Evolutionary conservation across 306 rosid species (phyloP).

Genomic region (Hippophae tibetana): DNA sequence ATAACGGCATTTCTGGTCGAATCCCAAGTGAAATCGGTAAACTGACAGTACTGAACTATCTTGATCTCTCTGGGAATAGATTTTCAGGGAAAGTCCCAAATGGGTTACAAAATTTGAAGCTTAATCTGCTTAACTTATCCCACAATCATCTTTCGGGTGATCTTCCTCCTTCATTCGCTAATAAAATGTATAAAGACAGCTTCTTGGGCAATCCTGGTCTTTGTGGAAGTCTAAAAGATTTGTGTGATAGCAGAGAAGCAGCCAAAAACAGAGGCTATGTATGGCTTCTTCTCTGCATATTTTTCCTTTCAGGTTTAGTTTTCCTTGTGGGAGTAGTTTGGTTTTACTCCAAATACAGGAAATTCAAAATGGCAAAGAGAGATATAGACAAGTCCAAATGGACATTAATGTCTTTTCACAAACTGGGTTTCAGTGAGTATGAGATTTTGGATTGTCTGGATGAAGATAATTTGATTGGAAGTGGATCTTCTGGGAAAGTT

Average conservation of each 20-base stretch:
- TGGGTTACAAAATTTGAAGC: slow-evolving; percentile 64
- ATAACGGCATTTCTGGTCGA: slow-evolving; percentile 49
- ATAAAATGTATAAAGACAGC: slow-evolving; percentile 48
- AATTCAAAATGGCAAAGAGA: slow-evolving; percentile 33
- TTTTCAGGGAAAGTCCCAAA: slow-evolving; percentile 57
- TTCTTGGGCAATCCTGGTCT: slow-evolving; percentile 78
- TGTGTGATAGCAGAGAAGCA: slow-evolving; percentile 31
- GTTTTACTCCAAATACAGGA: slow-evolving; percentile 62
- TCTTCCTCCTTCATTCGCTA: slow-evolving; percentile 59
- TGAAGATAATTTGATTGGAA: slow-evolving; percentile 78
- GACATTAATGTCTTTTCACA: slow-evolving; percentile 90
- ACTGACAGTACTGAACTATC: slow-evolving; percentile 57
- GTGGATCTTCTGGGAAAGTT: slow-evolving; percentile 80
- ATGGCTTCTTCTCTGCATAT: slow-evolving; percentile 58
- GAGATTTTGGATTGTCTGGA: slow-evolving; percentile 84
- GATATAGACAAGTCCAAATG: slow-evolving; percentile 64
- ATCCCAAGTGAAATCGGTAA: slow-evolving; percentile 61
- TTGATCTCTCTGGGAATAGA: slow-evolving; percentile 63
- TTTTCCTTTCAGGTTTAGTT: slow-evolving; percentile 43
- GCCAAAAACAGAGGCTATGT: slow-evolving; percentile 29
- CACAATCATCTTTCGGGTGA: slow-evolving; percentile 53
- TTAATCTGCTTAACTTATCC: slow-evolving; percentile 68
- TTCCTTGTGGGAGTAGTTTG: slow-evolving; percentile 56
- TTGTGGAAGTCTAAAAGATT: slow-evolving; percentile 49
- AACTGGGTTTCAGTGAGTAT: slow-evolving; percentile 73